Conservation (phyloP, 2,329 filamentous ascomycete genomes). For the Daldinia sp. region DNA sequence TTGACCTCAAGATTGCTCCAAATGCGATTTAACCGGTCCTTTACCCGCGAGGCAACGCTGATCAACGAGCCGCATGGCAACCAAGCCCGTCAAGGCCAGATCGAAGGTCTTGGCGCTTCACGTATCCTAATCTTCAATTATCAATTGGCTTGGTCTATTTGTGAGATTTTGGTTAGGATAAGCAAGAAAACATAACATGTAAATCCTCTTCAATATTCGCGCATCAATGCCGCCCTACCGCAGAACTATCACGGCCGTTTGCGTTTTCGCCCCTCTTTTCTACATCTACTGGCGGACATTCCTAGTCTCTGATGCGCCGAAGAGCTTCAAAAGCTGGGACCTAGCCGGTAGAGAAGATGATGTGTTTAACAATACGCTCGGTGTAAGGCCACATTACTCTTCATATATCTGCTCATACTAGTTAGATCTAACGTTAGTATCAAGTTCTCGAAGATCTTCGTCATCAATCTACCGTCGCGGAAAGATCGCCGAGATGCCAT, state of each 20-base stretch:
- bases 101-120: conserved; percentile 1
- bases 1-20: neutral
- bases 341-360: conserved; percentile 14
- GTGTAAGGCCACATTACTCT: conserved; percentile 31
- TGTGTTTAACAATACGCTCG: conserved; percentile 43
- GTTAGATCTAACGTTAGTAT: neutral
- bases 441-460: conserved; percentile 66
- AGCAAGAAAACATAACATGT: conserved; percentile 15
- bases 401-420: neutral
- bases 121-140: too few relatives aligned
- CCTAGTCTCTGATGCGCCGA: neutral
- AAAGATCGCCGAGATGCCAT: conserved; percentile 65
- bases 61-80: conserved; percentile 9
- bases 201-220: neutral
- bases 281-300: conserved; percentile 39
- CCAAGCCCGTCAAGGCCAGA: conserved; percentile 7
- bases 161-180: too few relatives aligned
- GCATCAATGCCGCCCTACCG: conserved; percentile 36
- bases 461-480: conserved; percentile 63
- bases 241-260: conserved; percentile 26
- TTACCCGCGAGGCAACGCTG: conserved; percentile 24
- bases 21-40: conserved; percentile 31
- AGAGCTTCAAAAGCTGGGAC: neutral
- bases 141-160: too few relatives aligned
- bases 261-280: conserved; percentile 33